Base-by-base conservation (phyloP, 2,329 filamentous ascomycete genomes). In the Phialophora verrucosa region DNA sequence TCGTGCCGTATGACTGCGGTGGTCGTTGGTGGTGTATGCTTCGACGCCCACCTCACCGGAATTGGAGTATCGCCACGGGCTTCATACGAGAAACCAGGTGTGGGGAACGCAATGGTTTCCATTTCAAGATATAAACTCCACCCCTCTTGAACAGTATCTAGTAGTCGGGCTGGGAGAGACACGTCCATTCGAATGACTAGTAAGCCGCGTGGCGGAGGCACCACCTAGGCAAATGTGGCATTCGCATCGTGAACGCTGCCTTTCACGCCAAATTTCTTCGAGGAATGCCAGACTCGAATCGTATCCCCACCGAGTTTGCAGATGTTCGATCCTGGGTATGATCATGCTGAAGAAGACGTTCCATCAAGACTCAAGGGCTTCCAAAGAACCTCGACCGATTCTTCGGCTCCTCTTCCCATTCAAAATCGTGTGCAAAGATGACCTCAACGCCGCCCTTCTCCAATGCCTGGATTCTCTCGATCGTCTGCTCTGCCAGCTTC, bases 401-500 rank as follows among this genome's bases (percentile, higher is more conserved):
- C 17, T 58, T 47, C 17, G 54, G 32, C 35, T 71, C 58, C 54
- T 72, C 67, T 50, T 72, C 70, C 75, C 74, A 76, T 42, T 74
- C 68, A 49, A 67, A 65, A 71, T 76, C 74, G 69, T 76, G 75
- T 0, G 74, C 74, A 35, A 76, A 71, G 23, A 76, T 71, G 27
- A 75, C 70, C 61, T 77, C 74, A 11, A 76, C 71, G 12, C 66
- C 68, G 27, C 66, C 59, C 20, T 62, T 47, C 44, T 72, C 67
- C 35, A 75, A 31, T 31, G 59, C 35, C 49, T 68, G 64, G 25
- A 75, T 75, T 49, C 63, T 38, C 55, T 68, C 62, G 63, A 76
- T 64, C 1, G 72, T 75, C 32, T 73, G 58, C 59, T 73, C 67
- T 5, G 75, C 72, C 32, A 64, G 25, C 10, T 64, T 58, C 54